Evolutionary conservation across 2,329 filamentous ascomycete species (phyloP), one percentile per base, ranked within the genome.

Genomic region (Fusarium sp.): DNA sequence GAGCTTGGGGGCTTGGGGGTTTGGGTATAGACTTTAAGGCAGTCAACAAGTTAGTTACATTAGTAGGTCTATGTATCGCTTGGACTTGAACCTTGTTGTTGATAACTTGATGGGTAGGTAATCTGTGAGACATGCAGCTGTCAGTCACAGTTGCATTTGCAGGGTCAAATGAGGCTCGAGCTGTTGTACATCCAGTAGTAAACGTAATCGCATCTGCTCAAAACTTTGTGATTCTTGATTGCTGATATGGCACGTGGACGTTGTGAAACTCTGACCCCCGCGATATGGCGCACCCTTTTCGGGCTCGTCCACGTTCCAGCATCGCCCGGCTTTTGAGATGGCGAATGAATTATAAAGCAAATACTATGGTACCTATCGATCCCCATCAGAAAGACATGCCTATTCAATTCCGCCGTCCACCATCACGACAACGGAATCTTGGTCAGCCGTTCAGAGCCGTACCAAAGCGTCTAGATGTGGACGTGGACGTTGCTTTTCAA

Each of bases 391-490:
- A 27, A 44, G 31, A 48, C 33, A 45, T 35, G 47, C 39, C 21
- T 14, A 23, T 32, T 37, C 38, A 14, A 21, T 59, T 54, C 55
- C 48, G 48, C 54, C n/a, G 4, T 42, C 48, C 32, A 33, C 42
- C 53, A 49, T 61, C 55, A 47, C 43, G 45, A 47, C 10, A 23
- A 33, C 48, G 23, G 41, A 52, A 59, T 67, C 65, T 62, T 52
- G 37, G 52, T 11, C 59, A 72, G 48, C 70, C 70, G 70, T 46
- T 6, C 33, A 23, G 49, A 70, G 59, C 71, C 71, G 70, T 58
- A n/a, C 52, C 38, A 32, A 67, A 61, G 48, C 61, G 54, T 49
- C 32, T 17, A 29, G 17, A 23, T 35, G 15, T 13, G n/a, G 38
- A 3, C 19, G 15, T 13, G n/a, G 38, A 3, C 19, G 19, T 39